These are phyloP conservation scores for Cardamine occulta DNA, from an alignment of 345 rosid genomes.

Conservation along the genomic window DNA sequence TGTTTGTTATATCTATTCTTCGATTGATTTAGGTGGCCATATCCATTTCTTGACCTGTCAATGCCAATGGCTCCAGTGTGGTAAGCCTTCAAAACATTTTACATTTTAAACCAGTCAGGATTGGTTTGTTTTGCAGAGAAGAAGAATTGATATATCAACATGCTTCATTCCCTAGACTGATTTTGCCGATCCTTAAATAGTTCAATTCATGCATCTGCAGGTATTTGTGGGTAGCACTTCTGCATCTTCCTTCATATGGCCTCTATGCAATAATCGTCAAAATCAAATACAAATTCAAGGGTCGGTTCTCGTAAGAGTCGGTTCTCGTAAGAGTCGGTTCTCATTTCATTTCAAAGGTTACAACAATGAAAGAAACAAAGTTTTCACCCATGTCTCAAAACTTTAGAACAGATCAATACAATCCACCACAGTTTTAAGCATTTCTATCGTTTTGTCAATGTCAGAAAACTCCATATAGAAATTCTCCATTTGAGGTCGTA, in stretches of 20 bases:
- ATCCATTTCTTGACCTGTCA: slow-evolving; percentile 68
- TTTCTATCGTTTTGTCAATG: neutral
- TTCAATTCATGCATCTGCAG: slow-evolving; percentile 41
- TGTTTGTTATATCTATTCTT: slow-evolving; percentile 11
- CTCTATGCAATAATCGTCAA: slow-evolving; percentile 49
- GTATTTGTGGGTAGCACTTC: slow-evolving; percentile 55
- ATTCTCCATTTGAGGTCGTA: too few relatives aligned
- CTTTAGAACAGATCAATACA: slow-evolving; percentile 5
- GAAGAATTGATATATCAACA: neutral
- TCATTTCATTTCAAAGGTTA: slow-evolving; percentile 2
- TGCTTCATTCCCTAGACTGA: slow-evolving; percentile 2
- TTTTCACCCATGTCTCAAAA: neutral
- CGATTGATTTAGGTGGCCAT: slow-evolving; percentile 65
- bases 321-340: neutral
- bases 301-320: neutral
- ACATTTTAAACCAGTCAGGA: slow-evolving; percentile 16
- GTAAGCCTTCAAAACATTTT: slow-evolving; percentile 44
- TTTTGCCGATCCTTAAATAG: neutral
- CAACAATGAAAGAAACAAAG: neutral
- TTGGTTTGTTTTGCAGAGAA: neutral
- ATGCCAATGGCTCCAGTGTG: slow-evolving; percentile 62
- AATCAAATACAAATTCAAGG: slow-evolving; percentile 44
- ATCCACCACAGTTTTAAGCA: neutral
- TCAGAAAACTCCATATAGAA: too few relatives aligned
- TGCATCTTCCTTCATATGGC: slow-evolving; percentile 68